Evolutionary conservation across 2,329 filamentous ascomycete species (phyloP), one percentile per base, ranked within the genome.

Genomic region (Trichocomaceae sp.): DNA sequence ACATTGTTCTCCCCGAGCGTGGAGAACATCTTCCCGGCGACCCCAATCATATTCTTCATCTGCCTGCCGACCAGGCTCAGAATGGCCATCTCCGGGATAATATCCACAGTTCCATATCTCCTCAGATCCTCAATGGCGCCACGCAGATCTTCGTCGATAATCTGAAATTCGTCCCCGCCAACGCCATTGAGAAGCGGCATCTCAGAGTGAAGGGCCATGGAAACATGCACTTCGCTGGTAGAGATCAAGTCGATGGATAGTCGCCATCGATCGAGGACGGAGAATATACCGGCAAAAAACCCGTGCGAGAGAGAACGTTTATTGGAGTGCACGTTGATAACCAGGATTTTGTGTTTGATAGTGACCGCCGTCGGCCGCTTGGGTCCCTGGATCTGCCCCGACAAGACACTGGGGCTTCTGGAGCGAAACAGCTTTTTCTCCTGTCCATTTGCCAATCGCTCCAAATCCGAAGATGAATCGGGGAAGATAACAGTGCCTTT

Each of bases 251-350:
- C 93, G 47, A 99, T 93, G 0, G 89, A 95, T 57, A 99, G 82
- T 62, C 86, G 83, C 77, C 90, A 86, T 64, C 83, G 84, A 72
- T 97, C 88, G 44, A 99, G 81, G 57, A 95, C 93, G 57, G 84
- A 86, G 71, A 99, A 99, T 17, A 99, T 93, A 58, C 86, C 86
- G 49, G 91, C 92, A 65, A 99, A 87, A 75, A 99, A 99, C 44
- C 91, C 92, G 70, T 97, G 93, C 0, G 92, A 95, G 60, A 96
- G 87, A 8, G 92, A 95, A 60, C 92, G 86, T 77, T 95, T 95
- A 77, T 99, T 97, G 52, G 89, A 95, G 78, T 97, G 92, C 46
- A 99, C 90, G 73, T 99, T 99, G 66, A 99, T 89, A 61, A 99
- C 90, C 47, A 92, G 86, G 68, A 99, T 97, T 68, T 90, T 87